Conservation (phyloP, 257 asterid genomes). For the Fraxinus excelsior region DNA sequence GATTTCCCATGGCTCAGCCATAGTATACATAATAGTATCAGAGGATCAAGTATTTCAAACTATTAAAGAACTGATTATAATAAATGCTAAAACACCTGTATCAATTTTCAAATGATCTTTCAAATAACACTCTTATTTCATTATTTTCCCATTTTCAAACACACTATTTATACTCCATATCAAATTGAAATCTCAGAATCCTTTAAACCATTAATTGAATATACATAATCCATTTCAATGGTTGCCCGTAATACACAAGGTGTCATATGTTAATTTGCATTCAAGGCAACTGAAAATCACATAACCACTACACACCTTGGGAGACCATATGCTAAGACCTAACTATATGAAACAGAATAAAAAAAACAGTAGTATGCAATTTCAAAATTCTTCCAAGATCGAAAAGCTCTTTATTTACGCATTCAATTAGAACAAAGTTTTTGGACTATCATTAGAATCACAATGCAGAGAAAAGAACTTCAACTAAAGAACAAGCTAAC, state of each 20-base stretch:
- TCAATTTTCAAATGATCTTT: background rate
- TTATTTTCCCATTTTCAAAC: background rate
- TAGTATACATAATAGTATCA: background rate
- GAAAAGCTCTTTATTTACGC: constrained; percentile 22
- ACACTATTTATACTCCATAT: background rate
- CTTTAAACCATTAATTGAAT: background rate
- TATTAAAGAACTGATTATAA: background rate
- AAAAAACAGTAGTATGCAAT: background rate
- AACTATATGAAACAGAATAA: background rate
- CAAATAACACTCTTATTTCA: background rate
- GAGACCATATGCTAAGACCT: background rate
- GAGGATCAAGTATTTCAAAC: background rate
- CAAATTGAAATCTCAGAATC: background rate
- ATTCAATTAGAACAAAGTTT: constrained; percentile 21
- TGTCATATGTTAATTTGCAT: background rate
- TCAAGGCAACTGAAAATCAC: background rate
- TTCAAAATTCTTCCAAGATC: background rate
- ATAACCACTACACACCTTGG: background rate
- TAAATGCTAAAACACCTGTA: background rate
- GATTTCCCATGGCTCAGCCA: background rate
- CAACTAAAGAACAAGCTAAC: constrained; percentile 15
- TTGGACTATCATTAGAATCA: constrained; percentile 8
- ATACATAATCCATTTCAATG: background rate
- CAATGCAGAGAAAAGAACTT: constrained; percentile 22
- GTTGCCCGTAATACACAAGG: background rate